Base-by-base conservation (phyloP, 1,284 basidiomycete genomes). In the Apiotrichum akiyoshidainum region DNA sequence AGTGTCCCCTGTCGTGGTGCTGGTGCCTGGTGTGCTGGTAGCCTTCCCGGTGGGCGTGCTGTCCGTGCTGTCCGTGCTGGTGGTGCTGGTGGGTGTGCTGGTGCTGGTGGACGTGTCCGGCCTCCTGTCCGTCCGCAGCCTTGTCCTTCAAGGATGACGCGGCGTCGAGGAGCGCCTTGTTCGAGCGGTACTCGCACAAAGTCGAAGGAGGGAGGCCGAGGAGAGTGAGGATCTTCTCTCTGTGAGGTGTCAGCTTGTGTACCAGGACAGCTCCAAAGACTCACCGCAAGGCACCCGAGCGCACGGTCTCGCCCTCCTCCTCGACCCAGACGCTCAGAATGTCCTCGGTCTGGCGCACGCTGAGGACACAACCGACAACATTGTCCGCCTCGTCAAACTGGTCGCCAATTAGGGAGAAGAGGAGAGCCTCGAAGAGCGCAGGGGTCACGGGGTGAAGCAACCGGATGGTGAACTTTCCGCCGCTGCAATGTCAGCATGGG, bases 261-360 rank as follows among this genome's bases (percentile, higher is more conserved):
- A 34, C 41, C 49, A n/a, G 35, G 16, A 14, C 4, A n/a, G 2
- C 5, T n/a, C 4, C 19, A 13, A 40, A 26, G 10, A 70, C 76
- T 59, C 57, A 78, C 77, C 69, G 72, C 54, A 79, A 57, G 17
- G 72, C 65, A 5, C 73, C 73, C 34, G 63, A 74, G 48, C 70
- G 65, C 3, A 76, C 72, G 12, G 66, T 62, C 35, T 77, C 75
- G 5, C 70, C 70, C 64, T 78, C 75, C 58, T 76, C 72, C 59
- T 79, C 78, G 6, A 78, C 76, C 78, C 78, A 79, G 14, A 79
- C 74, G 58, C 72, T 75, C 58, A 79, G 54, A n/a, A 78, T 77
- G 60, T 77, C 76, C 68, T 79, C 78, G 13, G 63, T 60, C 66
- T 76, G 73, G 55, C 78, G 66, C 19, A 76, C 74, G 58, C 71